A percentile compares a stretch with the other conserved stretches of the same genome.
These are phyloP conservation scores for Whalleya microplaca DNA, from an alignment of 2,329 filamentous ascomycete genomes.

Conservation along the genomic window DNA sequence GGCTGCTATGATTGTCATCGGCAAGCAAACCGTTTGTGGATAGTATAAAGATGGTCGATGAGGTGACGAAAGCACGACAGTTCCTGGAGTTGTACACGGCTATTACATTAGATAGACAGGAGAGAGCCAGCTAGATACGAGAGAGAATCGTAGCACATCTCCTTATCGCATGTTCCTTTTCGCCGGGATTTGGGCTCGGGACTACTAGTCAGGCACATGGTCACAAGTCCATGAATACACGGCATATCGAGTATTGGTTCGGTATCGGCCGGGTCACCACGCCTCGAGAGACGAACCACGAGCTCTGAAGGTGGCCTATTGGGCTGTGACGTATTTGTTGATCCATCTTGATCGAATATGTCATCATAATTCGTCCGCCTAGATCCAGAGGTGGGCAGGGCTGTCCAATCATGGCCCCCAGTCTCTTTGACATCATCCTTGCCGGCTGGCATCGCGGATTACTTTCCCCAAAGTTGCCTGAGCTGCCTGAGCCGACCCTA, in stretches of 20 bases:
- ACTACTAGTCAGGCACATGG: slow-evolving; percentile 11
- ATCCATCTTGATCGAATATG: slow-evolving; percentile 15
- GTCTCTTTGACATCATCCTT: slow-evolving; percentile 2
- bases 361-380: slow-evolving; percentile 23
- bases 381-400: slow-evolving; percentile 15
- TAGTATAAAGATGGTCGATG: not conserved
- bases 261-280: not conserved
- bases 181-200: not conserved
- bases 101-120: slow-evolving; percentile 13
- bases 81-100: not conserved
- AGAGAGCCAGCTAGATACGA: slow-evolving; percentile 5
- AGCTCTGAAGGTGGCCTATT: slow-evolving; percentile 6
- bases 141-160: slow-evolving; percentile 3
- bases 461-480: not conserved
- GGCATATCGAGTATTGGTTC: not conserved
- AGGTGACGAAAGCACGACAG: not conserved
- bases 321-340: slow-evolving; percentile 23
- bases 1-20: slow-evolving; percentile 18
- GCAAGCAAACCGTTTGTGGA: not conserved
- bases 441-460: not conserved
- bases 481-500: not conserved
- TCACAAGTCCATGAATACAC: not conserved
- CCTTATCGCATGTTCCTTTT: not conserved
- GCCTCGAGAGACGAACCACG: not conserved
- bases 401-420: slow-evolving; percentile 17